Evolutionary conservation across 345 rosid species (phyloP).

Genomic region (Lepidium didymum): DNA sequence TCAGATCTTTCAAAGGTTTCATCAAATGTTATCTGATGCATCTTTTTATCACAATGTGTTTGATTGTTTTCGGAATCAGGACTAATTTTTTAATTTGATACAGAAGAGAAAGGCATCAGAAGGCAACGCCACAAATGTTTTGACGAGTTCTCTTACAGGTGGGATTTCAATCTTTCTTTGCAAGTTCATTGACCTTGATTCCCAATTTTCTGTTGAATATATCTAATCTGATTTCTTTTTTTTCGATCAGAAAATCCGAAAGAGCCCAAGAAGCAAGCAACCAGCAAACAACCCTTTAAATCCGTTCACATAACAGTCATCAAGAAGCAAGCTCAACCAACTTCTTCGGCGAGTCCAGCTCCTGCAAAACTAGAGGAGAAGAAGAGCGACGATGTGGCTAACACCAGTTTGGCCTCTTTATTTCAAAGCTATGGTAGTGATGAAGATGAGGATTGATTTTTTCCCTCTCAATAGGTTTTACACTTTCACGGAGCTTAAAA

Average conservation of each 20-base stretch:
- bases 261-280: slow-evolving; percentile 20
- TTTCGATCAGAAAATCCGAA: slow-evolving; percentile 20
- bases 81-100: slow-evolving; percentile 12
- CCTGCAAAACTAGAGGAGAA: slow-evolving; percentile 32
- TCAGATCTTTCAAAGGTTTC: slow-evolving; percentile 28
- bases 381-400: slow-evolving; percentile 17
- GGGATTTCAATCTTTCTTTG: not conserved
- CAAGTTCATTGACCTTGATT: not conserved
- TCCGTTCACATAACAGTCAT: slow-evolving; percentile 39
- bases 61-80: not conserved
- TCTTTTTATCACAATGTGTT: not conserved
- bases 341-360: not conserved
- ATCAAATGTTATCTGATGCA: not conserved
- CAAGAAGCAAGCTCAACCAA: slow-evolving; percentile 38
- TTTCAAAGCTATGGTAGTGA: slow-evolving; percentile 63
- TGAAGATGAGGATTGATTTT: slow-evolving; percentile 39
- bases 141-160: slow-evolving; percentile 41
- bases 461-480: not conserved
- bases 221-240: not conserved
- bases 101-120: slow-evolving; percentile 54
- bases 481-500: not conserved
- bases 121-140: slow-evolving; percentile 49
- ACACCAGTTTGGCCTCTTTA: slow-evolving; percentile 41
- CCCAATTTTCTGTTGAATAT: not conserved
- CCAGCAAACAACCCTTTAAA: slow-evolving; percentile 30